Evolutionary conservation across 441 rosid genomes (phyloP), one percentile per base, ranked within the genome.

Genomic region (Eruca vesicaria): DNA sequence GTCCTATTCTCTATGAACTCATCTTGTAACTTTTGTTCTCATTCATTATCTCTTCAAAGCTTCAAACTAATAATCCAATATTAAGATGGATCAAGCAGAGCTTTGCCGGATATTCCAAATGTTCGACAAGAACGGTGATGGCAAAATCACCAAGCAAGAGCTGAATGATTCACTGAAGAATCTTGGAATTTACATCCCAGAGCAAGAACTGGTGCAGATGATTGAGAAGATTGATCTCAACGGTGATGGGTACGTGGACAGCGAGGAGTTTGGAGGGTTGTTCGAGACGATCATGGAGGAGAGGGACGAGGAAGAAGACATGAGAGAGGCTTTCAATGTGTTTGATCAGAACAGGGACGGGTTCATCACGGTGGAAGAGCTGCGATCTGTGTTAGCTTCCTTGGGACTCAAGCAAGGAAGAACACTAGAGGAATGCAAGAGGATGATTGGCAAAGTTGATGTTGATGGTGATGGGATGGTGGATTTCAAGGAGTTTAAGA

Each of bases 401-500:
- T 61, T 94, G 74, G 97, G 98, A 59, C 86, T 92, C 60, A 89
- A 87, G 77, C 96, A 94, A 71, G 99, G 97, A 55, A 84, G 93
- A 66, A 86, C 92, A 3, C 48, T 87, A 5, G 97, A 92, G 74
- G 97, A 94, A 65, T 92, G 96, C 83, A 88, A 81, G 85, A 80
- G 23, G 63, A 94, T 94, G 97, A 94, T 92, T 66, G 85, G 82
- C 71, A 89, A 85, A 84, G 97, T 90, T n/a, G 97, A 92, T 23
- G 94, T 84, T 31, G 97, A 94, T 66, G 97, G 97, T 33, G 97
- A 92, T 79, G 99, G 97, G 6, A 92, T 82, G 96, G 92, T 94
- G 12, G 79, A 90, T 69, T 94, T 78, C 78, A 85, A 79, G 28
- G 99, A 94, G 84, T 94, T 94, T 72, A 89, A 88, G 78, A 96